A percentile compares a stretch with the other conserved stretches of the same genome.
Evolutionary conservation across 2,329 filamentous ascomycete species (phyloP).

Genomic region (Phoma sp.): DNA sequence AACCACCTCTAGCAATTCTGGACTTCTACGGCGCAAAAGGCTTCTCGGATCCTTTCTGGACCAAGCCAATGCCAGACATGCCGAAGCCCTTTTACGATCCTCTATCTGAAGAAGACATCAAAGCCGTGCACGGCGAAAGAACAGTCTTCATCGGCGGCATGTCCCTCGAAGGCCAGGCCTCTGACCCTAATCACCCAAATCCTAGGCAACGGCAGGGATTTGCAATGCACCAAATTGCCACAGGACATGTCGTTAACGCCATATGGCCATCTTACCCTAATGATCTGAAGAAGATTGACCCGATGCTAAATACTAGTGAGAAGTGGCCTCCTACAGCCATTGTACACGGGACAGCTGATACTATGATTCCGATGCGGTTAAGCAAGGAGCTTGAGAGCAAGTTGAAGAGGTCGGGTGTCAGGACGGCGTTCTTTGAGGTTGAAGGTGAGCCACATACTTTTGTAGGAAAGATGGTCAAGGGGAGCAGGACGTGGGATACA

Average conservation of each 20-base stretch:
- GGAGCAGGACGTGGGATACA: conserved; percentile 19
- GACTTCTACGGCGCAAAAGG: conserved; percentile 25
- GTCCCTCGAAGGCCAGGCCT: conserved; percentile 26
- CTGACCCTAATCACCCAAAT: conserved; percentile 6
- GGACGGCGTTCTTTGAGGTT: conserved; percentile 15
- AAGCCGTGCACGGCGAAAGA: conserved; percentile 9
- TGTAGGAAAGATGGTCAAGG: conserved; percentile 23
- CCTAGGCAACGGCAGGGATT: conserved; percentile 18
- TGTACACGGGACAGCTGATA: conserved; percentile 25
- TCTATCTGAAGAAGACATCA: not conserved
- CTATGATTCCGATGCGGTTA: conserved; percentile 21
- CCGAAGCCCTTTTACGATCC: conserved; percentile 7
- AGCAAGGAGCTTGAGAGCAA: conserved; percentile 15
- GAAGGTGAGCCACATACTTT: conserved; percentile 25
- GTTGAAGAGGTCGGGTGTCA: conserved; percentile 11
- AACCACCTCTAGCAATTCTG: conserved; percentile 17
- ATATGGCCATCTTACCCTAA: conserved; percentile 14
- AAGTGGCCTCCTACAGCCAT: conserved; percentile 22
- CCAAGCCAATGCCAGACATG: conserved; percentile 8
- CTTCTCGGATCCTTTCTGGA: conserved; percentile 24
- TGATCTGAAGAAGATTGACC: conserved; percentile 13
- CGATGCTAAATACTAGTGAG: conserved; percentile 11
- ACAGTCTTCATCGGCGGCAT: conserved; percentile 21
- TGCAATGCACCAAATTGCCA: conserved; percentile 22
- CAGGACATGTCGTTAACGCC: conserved; percentile 16